A percentile compares a stretch with the other conserved stretches of the same genome.
These are phyloP conservation scores for Lentinula guzmanii DNA, from an alignment of 768 basidiomycete genomes.

Conservation along the genomic window DNA sequence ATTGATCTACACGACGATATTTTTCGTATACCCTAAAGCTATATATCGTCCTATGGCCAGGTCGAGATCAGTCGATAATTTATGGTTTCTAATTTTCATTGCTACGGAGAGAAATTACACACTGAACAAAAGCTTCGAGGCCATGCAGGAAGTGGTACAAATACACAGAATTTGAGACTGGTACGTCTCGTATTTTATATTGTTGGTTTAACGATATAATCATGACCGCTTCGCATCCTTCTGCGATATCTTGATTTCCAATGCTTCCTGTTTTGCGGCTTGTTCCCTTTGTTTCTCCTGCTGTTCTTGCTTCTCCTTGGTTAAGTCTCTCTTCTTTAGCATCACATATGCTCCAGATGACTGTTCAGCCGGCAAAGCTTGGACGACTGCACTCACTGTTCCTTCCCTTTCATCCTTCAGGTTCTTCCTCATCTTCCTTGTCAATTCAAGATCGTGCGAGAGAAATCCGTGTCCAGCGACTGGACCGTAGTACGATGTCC, in stretches of 20 bases:
- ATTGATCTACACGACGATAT: too few relatives aligned
- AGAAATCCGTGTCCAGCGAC: constrained; percentile 68
- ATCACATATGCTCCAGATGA: constrained; percentile 57
- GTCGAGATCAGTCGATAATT: too few relatives aligned
- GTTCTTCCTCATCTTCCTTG: constrained; percentile 50
- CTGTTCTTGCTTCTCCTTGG: constrained; percentile 20
- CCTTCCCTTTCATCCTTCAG: constrained; percentile 45
- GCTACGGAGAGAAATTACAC: too few relatives aligned
- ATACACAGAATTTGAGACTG: too few relatives aligned
- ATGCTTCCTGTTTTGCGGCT: neutral
- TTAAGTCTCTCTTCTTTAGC: constrained; percentile 41
- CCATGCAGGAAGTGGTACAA: too few relatives aligned
- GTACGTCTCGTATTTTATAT: neutral
- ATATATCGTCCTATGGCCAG: too few relatives aligned
- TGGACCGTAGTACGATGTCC: constrained; percentile 84
- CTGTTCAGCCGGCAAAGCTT: constrained; percentile 55
- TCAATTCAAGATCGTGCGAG: constrained; percentile 56
- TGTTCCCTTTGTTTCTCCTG: neutral
- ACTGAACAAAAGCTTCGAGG: too few relatives aligned
- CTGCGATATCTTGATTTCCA: neutral
- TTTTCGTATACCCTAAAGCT: too few relatives aligned
- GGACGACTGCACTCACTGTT: constrained; percentile 45
- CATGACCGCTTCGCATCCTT: neutral
- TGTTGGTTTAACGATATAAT: constrained; percentile 9
- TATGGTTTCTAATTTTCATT: too few relatives aligned